These are phyloP conservation scores for Naematelia encephala DNA, from an alignment of 768 basidiomycete genomes.

Conservation along the genomic window DNA sequence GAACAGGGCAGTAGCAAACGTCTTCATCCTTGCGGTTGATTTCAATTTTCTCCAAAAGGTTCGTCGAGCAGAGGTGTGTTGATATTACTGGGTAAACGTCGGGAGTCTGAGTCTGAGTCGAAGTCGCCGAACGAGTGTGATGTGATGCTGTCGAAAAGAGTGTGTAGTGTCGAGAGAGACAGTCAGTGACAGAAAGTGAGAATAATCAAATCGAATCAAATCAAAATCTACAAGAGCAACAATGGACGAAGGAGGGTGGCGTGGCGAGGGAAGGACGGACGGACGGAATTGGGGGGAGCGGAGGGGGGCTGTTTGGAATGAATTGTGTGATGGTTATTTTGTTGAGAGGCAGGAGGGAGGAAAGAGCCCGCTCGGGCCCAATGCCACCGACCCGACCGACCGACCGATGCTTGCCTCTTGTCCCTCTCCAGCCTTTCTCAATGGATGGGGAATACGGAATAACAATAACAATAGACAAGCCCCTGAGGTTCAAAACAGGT, in stretches of 20 bases:
- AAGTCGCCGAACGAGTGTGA: background rate
- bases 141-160: background rate
- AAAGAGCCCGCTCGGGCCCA: background rate
- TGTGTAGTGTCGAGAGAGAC: background rate
- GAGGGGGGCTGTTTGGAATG: background rate
- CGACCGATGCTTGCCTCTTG: no score
- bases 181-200: background rate
- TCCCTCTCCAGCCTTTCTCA: background rate
- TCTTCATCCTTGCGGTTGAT: constrained; percentile 3
- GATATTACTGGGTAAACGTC: no score
- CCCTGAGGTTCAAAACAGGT: background rate
- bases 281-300: background rate
- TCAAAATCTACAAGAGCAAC: background rate
- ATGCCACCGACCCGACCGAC: no score
- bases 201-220: background rate
- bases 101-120: no score
- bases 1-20: constrained; percentile 47
- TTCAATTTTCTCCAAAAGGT: background rate
- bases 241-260: background rate
- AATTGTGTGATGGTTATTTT: no score
- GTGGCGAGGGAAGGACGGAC: background rate
- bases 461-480: background rate
- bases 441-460: background rate
- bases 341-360: no score
- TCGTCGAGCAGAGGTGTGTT: no score